Evolutionary conservation across 139 green algal genomes (phyloP), one percentile per base, ranked within the genome.

Genomic region (Deuterostichococcus epilithicus): DNA sequence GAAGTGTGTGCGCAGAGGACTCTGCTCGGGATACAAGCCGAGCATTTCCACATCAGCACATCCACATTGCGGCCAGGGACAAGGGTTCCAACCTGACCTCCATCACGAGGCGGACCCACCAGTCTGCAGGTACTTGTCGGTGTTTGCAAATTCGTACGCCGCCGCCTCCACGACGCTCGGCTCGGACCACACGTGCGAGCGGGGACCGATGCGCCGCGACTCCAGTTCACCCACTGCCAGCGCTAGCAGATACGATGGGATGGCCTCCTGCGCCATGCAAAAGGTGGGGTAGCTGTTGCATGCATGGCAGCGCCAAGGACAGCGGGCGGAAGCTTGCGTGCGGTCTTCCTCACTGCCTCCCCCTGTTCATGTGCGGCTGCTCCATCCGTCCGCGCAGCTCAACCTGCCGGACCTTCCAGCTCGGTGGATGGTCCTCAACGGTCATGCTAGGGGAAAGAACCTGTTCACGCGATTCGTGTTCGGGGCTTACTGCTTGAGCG

Each of bases 241-340:
- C 1, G 95, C 94, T 30, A 98, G 70, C 44, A 98, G 88, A 86
- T 98, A 98, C n/a, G 92, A 88, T 0, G 94, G 88, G 65, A 98
- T 96, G 58, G 89, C 74, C 32, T 90, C 77, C 33, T 74, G 33
- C 70, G 91, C 83, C 30, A 25, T 28, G 72, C 45, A 25, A 33
- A n/a, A n/a, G n/a, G n/a, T n/a, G n/a, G n/a, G n/a, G n/a, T n/a
- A n/a, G n/a, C n/a, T n/a, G n/a, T n/a, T n/a, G n/a, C n/a, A n/a
- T 70, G 58, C 33, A 25, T 5, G 37, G 74, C 32, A 35, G 39
- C 0, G 82, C 74, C 35, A 66, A 36, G 18, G 69, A 30, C 32
- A 85, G 65, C 59, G 82, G 81, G 32, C 59, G 68, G 18, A 84
- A n/a, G 30, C 35, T 74, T 84, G 68, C 18, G 22, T 45, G 37